Conservation (phyloP, 202 grass and related monocot genomes). For the Saccharum hybrid region DNA sequence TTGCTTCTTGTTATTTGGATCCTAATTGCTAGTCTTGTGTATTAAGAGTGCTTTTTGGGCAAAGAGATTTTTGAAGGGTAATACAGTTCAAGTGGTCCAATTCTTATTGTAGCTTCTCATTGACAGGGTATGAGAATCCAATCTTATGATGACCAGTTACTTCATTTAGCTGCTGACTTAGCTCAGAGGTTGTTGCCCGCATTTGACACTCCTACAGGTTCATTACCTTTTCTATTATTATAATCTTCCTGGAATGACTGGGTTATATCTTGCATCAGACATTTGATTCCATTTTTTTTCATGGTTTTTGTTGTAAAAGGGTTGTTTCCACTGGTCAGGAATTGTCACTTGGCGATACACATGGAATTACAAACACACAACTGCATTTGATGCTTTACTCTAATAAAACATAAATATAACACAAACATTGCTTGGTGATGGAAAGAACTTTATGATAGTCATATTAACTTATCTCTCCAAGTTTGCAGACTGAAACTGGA, state of each 20-base stretch:
- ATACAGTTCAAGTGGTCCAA: slow-evolving; percentile 15
- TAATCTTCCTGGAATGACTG: slow-evolving; percentile 18
- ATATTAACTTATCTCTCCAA: background rate
- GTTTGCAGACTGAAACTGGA: background rate
- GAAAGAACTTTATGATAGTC: background rate
- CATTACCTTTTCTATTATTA: slow-evolving; percentile 33
- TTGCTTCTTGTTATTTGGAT: background rate
- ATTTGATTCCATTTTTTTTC: slow-evolving; percentile 17
- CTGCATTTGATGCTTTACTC: background rate
- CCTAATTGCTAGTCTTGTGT: background rate
- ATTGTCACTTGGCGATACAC: background rate
- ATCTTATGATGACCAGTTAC: slow-evolving; percentile 84
- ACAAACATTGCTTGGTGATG: background rate
- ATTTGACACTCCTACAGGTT: slow-evolving; percentile 99
- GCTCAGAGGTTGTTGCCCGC: slow-evolving; percentile 84
- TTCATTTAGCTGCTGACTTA: slow-evolving; percentile 90
- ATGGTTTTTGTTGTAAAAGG: slow-evolving; percentile 12
- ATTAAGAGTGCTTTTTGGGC: background rate
- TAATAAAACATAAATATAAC: background rate
- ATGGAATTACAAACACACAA: background rate
- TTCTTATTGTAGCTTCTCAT: slow-evolving; percentile 41
- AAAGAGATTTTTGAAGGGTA: background rate
- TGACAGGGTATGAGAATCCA: slow-evolving; percentile 91
- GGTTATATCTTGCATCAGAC: slow-evolving; percentile 2
- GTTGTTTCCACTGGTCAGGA: slow-evolving; percentile 1